A percentile compares a stretch with the other conserved stretches of the same genome.
phyloP scores from a whole-genome alignment of 1,284 basidiomycete genomes.

The Gomphus bonarii region DNA sequence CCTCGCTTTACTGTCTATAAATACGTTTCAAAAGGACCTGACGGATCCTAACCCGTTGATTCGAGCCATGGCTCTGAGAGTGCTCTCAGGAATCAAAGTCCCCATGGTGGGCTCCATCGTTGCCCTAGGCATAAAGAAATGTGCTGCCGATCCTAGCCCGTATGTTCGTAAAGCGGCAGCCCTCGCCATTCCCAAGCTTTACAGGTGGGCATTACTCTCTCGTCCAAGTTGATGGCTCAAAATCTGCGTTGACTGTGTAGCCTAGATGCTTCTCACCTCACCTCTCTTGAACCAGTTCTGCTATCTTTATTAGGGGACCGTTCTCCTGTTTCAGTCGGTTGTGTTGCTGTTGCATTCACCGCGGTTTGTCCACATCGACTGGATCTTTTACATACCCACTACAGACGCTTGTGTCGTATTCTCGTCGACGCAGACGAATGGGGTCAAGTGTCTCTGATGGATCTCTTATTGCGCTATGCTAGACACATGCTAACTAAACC shows the following conservation, averaged over 20 bases:
- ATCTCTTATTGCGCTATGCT: constrained; percentile 76
- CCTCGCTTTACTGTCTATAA: constrained; percentile 92
- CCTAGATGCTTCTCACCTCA: constrained; percentile 63
- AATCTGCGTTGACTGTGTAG: constrained; percentile 28
- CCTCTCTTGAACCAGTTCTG: constrained; percentile 67
- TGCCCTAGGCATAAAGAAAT: constrained; percentile 84
- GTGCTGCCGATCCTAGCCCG: constrained; percentile 82
- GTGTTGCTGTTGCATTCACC: constrained; percentile 78
- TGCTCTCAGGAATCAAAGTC: constrained; percentile 85
- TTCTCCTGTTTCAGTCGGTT: constrained; percentile 83
- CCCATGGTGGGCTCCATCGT: constrained; percentile 83
- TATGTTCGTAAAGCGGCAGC: constrained; percentile 92
- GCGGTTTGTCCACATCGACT: constrained; percentile 75
- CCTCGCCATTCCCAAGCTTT: constrained; percentile 80
- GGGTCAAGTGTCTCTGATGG: constrained; percentile 80
- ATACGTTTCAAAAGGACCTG: constrained; percentile 97
- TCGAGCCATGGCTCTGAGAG: constrained; percentile 88
- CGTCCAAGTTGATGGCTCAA: constrained; percentile 4
- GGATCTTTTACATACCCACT: constrained; percentile 84
- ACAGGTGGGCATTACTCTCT: constrained; percentile 45
- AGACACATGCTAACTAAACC: constrained; percentile 78
- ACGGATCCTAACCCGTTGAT: constrained; percentile 88
- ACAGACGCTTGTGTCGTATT: constrained; percentile 73
- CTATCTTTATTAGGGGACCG: constrained; percentile 70
- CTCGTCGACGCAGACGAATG: constrained; percentile 93